phyloP scores from a whole-genome alignment of 1,139 yeast species.

The Hyphopichia burtonii region DNA sequence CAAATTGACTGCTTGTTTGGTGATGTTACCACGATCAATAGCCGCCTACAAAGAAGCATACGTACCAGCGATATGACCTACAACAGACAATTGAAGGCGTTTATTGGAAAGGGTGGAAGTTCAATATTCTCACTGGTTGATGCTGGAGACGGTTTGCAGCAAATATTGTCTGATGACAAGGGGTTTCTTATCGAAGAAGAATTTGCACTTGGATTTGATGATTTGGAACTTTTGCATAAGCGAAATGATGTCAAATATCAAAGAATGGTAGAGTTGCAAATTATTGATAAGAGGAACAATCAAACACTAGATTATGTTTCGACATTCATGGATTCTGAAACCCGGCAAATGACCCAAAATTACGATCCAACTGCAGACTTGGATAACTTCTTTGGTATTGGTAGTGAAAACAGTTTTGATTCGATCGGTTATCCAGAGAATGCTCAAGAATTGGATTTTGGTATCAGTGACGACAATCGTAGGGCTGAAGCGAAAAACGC shows the following conservation, averaged over 20 bases:
- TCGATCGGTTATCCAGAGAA: constrained; percentile 4
- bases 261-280: constrained; percentile 6
- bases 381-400: constrained; percentile 9
- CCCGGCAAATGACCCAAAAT: background rate
- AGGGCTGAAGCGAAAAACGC: constrained; percentile 6
- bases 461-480: constrained; percentile 15
- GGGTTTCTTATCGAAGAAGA: constrained; percentile 34
- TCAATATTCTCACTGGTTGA: background rate
- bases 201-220: constrained; percentile 18
- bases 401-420: constrained; percentile 11
- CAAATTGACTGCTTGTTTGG: constrained; percentile 46
- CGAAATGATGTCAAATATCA: background rate
- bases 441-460: constrained; percentile 11
- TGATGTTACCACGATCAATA: constrained; percentile 29
- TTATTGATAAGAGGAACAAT: background rate
- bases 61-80: constrained; percentile 6
- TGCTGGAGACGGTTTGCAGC: background rate
- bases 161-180: constrained; percentile 38
- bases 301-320: background rate
- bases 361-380: background rate
- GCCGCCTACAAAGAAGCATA: constrained; percentile 22
- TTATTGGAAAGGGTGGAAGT: background rate
- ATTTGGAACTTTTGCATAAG: background rate
- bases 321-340: background rate
- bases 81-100: background rate